phyloP scores from a whole-genome alignment of 169 alveolate species.

The Perkinsus chesapeaki region DNA sequence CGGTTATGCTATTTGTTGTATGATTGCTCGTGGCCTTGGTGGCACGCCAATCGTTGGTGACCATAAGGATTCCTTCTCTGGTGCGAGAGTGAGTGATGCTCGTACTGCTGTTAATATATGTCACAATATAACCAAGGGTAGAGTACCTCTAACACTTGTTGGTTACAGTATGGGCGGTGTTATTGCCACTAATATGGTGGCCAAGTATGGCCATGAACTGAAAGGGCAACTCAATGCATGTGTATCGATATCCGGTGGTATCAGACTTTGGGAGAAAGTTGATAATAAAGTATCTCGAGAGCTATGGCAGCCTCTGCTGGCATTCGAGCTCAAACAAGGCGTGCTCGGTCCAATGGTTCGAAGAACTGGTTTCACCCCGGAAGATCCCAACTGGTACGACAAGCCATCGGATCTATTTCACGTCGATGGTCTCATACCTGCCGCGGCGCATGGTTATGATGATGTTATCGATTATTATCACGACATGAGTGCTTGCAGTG shows the following conservation, averaged over 20 bases:
- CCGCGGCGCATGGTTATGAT: background rate
- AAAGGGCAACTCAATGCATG: background rate
- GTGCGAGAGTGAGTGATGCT: background rate
- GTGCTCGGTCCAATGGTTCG: background rate
- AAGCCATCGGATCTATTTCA: background rate
- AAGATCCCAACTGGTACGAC: background rate
- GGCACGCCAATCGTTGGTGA: background rate
- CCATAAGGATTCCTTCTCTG: background rate
- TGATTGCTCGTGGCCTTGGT: background rate
- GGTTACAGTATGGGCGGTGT: background rate
- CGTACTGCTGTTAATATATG: background rate
- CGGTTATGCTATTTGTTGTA: background rate
- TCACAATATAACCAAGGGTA: background rate
- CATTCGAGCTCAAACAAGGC: background rate
- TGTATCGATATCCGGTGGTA: background rate
- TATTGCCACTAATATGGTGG: background rate
- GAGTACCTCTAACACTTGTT: background rate
- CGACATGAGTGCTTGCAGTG: background rate
- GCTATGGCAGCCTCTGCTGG: background rate
- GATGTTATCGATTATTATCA: background rate
- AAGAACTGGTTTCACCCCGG: background rate
- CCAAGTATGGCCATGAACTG: background rate
- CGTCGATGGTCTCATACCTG: background rate
- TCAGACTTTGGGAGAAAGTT: background rate
- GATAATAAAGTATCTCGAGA: background rate